Evolutionary conservation across 805 yeast species (phyloP).

Genomic region (Hanseniaspora lachancei): DNA sequence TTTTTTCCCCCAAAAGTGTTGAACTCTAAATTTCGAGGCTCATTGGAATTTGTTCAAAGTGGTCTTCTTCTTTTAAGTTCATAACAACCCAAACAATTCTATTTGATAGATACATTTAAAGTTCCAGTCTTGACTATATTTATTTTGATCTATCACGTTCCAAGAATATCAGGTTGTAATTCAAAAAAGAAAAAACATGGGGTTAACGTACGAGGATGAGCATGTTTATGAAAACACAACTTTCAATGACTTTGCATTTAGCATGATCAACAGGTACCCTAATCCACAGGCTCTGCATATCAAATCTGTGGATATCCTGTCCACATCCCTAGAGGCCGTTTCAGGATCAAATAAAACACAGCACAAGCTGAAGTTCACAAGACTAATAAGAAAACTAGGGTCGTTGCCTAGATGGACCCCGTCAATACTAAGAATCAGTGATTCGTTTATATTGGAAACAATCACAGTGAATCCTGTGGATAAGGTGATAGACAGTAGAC

Average conservation of each 20-base stretch:
- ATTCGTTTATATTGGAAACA: constrained; percentile 8
- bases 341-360: constrained; percentile 25
- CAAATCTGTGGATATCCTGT: constrained; percentile 56
- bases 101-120: too few relatives aligned
- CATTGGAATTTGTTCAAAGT: too few relatives aligned
- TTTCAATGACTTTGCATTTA: constrained; percentile 61
- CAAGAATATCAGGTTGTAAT: not conserved
- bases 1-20: not conserved
- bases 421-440: constrained; percentile 9
- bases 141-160: too few relatives aligned
- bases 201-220: constrained; percentile 31
- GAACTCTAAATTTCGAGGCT: too few relatives aligned
- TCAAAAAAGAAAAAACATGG: not conserved
- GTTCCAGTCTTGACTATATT: too few relatives aligned
- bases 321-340: not conserved
- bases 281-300: constrained; percentile 80
- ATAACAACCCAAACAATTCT: too few relatives aligned
- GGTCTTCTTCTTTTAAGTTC: too few relatives aligned
- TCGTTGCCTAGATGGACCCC: constrained; percentile 62
- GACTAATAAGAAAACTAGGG: constrained; percentile 66
- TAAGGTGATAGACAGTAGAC: constrained; percentile 13
- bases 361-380: constrained; percentile 52
- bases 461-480: constrained; percentile 1
- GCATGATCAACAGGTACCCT: constrained; percentile 60
- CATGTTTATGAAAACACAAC: constrained; percentile 44